Evolutionary conservation across 257 asterid genomes (phyloP).

Genomic region (Primulina eburnea): DNA sequence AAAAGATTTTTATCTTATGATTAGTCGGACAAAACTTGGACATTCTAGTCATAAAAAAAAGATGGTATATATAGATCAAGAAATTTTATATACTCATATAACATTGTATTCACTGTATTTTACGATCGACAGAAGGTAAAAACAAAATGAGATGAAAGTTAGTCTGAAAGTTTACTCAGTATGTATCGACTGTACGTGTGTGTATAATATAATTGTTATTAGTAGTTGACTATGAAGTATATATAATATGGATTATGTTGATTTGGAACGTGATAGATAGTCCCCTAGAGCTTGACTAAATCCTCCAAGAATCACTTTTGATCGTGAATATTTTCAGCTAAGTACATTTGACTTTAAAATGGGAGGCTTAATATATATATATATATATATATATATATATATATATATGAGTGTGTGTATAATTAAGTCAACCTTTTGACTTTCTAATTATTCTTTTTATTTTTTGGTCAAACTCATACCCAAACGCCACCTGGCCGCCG

Average conservation of each 20-base stretch:
- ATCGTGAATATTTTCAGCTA: conserved; percentile 9
- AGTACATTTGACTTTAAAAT: conserved; percentile 25
- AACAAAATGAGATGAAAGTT: too few species aligned
- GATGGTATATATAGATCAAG: too few species aligned
- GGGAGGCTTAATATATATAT: not conserved
- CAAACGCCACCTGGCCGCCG: conserved; percentile 25
- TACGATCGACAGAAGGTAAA: too few species aligned
- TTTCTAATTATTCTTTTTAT: not conserved
- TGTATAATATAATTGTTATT: not conserved
- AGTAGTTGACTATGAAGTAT: too few species aligned
- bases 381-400: not conserved
- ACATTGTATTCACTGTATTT: too few species aligned
- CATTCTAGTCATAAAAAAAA: too few species aligned
- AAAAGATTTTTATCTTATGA: too few species aligned
- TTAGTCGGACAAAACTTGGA: too few species aligned
- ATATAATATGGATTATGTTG: too few species aligned
- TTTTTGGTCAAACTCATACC: conserved; percentile 15
- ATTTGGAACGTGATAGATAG: not conserved
- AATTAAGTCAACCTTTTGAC: conserved; percentile 40
- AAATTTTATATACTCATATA: too few species aligned
- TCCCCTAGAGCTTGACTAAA: not conserved
- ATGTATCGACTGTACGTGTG: not conserved
- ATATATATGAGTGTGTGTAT: not conserved
- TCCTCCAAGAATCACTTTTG: not conserved
- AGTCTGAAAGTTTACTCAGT: too few species aligned